A percentile compares a stretch with the other conserved stretches of the same genome.
Evolutionary conservation across 192 early-diverging fungal species (phyloP).

Genomic region (Blastocladiella britannica): DNA sequence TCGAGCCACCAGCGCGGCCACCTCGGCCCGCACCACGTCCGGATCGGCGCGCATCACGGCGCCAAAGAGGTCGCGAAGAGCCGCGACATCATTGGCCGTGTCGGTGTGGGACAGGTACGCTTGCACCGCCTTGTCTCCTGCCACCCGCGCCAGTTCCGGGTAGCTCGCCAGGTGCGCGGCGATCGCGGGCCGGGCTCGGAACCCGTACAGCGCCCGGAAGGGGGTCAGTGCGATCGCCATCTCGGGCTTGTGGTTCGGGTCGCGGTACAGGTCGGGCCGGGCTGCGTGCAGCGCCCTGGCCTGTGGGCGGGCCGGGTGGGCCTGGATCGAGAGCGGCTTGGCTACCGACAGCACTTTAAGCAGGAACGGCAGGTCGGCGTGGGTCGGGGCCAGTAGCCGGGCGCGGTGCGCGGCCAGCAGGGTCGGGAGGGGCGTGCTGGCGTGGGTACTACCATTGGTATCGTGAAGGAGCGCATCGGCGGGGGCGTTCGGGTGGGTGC

Average conservation of each 20-base stretch:
- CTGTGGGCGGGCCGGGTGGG: constrained; percentile 85
- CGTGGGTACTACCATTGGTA: too few relatives aligned
- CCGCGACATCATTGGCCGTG: constrained; percentile 6
- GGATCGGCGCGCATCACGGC: constrained; percentile 32
- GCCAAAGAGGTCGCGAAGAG: constrained; percentile 30
- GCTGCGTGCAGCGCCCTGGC: constrained; percentile 47
- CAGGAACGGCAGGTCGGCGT: constrained; percentile 77
- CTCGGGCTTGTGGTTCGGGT: constrained; percentile 83
- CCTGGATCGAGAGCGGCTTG: constrained; percentile 90
- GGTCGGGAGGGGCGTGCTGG: constrained; percentile 29
- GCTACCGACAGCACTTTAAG: constrained; percentile 83
- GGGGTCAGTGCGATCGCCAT: constrained; percentile 91
- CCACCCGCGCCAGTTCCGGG: constrained; percentile 55
- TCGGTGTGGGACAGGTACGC: constrained; percentile 12
- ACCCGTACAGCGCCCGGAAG: constrained; percentile 87
- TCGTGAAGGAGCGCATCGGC: constrained; percentile 26
- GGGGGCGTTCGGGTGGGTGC: constrained; percentile 84
- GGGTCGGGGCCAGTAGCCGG: constrained; percentile 22
- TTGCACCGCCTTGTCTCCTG: constrained; percentile 27
- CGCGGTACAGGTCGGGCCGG: constrained; percentile 76
- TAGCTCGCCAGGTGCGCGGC: constrained; percentile 31
- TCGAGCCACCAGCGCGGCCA: constrained; percentile 27
- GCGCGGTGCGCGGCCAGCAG: constrained; percentile 29
- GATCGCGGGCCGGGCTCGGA: constrained; percentile 68
- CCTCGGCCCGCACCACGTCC: constrained; percentile 22